Percentiles rank a stretch among this genome's conserved stretches.
Conservation (phyloP, 208 protist genomes). For the Acanthamoeba lenticulata region DNA sequence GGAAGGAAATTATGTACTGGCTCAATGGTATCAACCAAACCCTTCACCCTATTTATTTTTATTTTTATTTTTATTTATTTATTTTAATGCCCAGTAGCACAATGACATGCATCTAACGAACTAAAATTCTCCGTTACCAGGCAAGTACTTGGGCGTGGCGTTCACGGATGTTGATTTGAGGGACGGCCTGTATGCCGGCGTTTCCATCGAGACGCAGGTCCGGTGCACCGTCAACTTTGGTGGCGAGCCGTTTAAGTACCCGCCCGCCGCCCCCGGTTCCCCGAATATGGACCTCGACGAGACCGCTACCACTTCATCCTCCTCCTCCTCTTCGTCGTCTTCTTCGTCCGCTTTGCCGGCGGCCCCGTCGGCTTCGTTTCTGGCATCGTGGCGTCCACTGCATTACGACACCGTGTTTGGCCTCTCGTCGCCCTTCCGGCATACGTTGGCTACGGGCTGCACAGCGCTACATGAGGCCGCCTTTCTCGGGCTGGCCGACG, state of each 20-base stretch:
- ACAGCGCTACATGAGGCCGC: neutral
- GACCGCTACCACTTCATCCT: neutral
- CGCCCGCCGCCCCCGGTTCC: neutral
- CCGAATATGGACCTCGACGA: neutral
- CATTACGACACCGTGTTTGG: conserved; percentile 28
- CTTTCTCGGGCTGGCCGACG: neutral
- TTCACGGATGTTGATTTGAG: neutral
- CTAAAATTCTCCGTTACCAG: neutral
- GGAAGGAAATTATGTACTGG: conserved; percentile 54
- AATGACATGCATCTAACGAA: too few species aligned
- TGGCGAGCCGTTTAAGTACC: neutral
- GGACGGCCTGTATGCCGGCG: conserved; percentile 38
- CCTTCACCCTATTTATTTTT: neutral
- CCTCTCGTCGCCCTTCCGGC: neutral
- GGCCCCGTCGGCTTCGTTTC: neutral
- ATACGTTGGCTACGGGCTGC: neutral
- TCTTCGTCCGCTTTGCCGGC: neutral
- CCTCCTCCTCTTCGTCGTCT: neutral
- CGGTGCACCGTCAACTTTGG: conserved; percentile 38
- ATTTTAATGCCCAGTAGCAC: neutral
- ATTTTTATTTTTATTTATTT: neutral
- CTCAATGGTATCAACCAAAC: neutral
- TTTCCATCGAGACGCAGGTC: conserved; percentile 33
- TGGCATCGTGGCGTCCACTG: neutral
- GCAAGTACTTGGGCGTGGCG: conserved; percentile 32